Base-by-base conservation (phyloP, 2,329 filamentous ascomycete species). In the Simplicillium aogashimaense region DNA sequence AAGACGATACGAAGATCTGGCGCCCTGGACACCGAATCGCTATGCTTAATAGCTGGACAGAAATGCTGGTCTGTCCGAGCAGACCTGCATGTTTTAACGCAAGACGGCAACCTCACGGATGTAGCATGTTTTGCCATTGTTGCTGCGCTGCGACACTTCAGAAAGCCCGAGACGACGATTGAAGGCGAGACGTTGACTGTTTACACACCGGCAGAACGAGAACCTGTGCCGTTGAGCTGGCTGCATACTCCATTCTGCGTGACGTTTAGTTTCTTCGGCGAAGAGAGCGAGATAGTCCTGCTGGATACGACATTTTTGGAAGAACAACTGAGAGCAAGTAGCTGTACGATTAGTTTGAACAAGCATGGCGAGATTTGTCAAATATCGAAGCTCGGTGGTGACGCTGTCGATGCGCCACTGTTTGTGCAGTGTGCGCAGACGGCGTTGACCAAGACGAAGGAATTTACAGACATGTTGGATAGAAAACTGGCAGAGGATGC, bases 61-160 rank as follows among this genome's bases (percentile, higher is more conserved):
- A 95, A 94, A 61, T 92, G 86, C 67, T 98, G 92, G 80, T 83
- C 83, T 45, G 74, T 98, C 46, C 81, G 90, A 43, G 89, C 86
- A 15, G 90, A 97, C 59, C 76, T 97, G 16, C 92, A 98, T 62
- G 80, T 97, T 36, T 74, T 97, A 35, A 83, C 87, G 38, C 86
- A 89, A 57, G 90, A 97, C 58, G 92, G 92, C 39, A 90, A 89
- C 51, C 70, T 98, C 33, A 78, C 92, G 29, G 90, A 97, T 60
- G 81, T 83, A 3, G 76, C 85, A 16, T 95, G 89, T 57, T 74
- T 95, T 39, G 87, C 86, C 25, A 80, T 94, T 39, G 81, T 97
- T 50, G 85, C 90, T 1, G 88, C 86, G 2, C 69, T 98, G 48
- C 82, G 86, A 46, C 90, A 97, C 64, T 98, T 95, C 65, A 78